A percentile compares a stretch with the other conserved stretches of the same genome.
Evolutionary conservation across 768 basidiomycete species (phyloP).

Genomic region (Brasilioporus rufonigricans): DNA sequence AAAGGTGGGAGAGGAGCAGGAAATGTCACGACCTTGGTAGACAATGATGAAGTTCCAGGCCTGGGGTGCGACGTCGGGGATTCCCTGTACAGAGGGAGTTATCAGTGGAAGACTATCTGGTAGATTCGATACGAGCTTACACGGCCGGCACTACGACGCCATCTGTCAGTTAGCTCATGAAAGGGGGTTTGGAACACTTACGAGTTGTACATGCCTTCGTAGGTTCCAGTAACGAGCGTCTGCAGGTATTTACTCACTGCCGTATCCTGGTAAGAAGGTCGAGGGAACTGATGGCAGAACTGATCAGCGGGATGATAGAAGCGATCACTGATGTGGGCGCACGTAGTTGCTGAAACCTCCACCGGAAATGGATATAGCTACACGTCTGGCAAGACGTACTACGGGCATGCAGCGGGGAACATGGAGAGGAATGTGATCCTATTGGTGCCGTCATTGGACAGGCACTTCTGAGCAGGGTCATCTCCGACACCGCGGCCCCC

Average conservation of each 20-base stretch:
- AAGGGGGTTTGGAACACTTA: slow-evolving; percentile 21
- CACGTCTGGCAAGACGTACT: slow-evolving; percentile 47
- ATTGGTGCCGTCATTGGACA: slow-evolving; percentile 58
- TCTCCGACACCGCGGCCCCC: slow-evolving; percentile 76
- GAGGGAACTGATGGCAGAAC: slow-evolving; percentile 40
- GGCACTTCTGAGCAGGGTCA: slow-evolving; percentile 54
- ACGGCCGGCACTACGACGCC: slow-evolving; percentile 47
- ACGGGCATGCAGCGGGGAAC: slow-evolving; percentile 66
- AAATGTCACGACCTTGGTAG: slow-evolving; percentile 55
- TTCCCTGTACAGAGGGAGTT: slow-evolving; percentile 37
- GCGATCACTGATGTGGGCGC: slow-evolving; percentile 7
- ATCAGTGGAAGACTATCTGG: no score
- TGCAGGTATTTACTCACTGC: slow-evolving; percentile 45
- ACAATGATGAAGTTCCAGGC: slow-evolving; percentile 47
- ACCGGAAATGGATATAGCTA: slow-evolving; percentile 71
- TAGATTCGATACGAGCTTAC: slow-evolving; percentile 34
- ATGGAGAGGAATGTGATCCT: slow-evolving; percentile 50
- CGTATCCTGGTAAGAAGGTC: slow-evolving; percentile 51
- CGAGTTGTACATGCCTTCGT: slow-evolving; percentile 60
- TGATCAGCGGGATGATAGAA: slow-evolving; percentile 4
- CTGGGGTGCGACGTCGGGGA: slow-evolving; percentile 69
- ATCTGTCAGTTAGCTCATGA: background rate
- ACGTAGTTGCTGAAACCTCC: slow-evolving; percentile 76
- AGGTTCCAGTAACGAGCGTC: slow-evolving; percentile 45
- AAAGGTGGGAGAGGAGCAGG: slow-evolving; percentile 62